Base-by-base conservation (phyloP, 345 rosid genomes). In the Eucalyptus lansdowneana region DNA sequence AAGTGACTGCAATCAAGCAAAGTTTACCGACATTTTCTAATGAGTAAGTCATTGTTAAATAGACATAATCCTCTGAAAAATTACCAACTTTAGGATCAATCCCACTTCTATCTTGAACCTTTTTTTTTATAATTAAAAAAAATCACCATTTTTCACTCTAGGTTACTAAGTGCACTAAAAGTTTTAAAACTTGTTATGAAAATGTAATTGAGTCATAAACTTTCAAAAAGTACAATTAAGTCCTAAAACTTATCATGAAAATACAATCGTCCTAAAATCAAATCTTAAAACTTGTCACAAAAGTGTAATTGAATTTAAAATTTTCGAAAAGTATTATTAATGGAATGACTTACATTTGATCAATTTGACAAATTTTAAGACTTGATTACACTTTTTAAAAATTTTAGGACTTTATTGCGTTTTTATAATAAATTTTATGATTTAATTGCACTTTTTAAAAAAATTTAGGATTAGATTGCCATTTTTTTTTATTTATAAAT, bases 131-230 rank as follows among this genome's bases (percentile, higher is more conserved):
- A 31, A 31, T 19, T 2, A 34, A 67, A 69, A 12, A 67, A 6
- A 37, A 3, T 34, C 8, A 34, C 4, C 14, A 72, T 5, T 0
- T 37, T 11, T 37, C 5, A 1, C 5, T 76, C 14, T 37, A 37
- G 14, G 0, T 10, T 16, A 69, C 2, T 31, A 8, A 8, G 11
- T 56, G 2, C 24, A 19, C 5, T 53, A 53, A 0, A 19, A 53
- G 4, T 53, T 53, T 19, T 53, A 53, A 21, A 53, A 53, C 1
- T 53, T 53, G 24, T 19, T 19, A 53, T 53, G 5, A 53, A 53
- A 19, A 0, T 53, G 1, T 53, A 53, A 53, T 53, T 53, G 58
- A 53, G 2, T 3, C 10, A 0, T 53, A 53, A 3, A 1, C 1
- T 19, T 53, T 19, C 0, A 19, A 19, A 19, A 53, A 19, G 5